phyloP scores from a whole-genome alignment of 371 early-diverging fungal species.

The Mucor circinelloides region DNA sequence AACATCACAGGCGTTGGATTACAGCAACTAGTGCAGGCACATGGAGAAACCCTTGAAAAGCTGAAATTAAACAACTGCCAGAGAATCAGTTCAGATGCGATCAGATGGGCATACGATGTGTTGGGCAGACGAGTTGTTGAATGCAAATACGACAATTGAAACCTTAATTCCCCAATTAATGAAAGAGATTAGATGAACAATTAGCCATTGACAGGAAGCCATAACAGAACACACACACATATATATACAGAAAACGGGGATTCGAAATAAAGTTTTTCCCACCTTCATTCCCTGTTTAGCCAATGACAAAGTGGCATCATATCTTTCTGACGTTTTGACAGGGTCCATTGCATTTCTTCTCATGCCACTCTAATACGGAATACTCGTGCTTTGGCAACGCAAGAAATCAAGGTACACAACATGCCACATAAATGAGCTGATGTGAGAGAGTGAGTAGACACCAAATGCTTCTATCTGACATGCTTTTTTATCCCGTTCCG shows the following conservation, averaged over 20 bases:
- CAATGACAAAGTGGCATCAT: neutral
- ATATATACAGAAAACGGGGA: neutral
- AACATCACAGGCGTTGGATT: conserved; percentile 36
- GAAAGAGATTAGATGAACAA: neutral
- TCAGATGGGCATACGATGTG: conserved; percentile 21
- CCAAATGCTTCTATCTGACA: neutral
- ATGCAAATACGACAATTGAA: conserved; percentile 9
- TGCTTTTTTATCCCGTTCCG: conserved; percentile 6
- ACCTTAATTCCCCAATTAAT: neutral
- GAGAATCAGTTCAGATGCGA: conserved; percentile 25
- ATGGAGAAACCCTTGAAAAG: conserved; percentile 9
- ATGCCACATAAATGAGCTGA: neutral
- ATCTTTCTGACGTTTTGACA: neutral
- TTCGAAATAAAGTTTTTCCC: neutral
- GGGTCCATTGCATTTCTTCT: neutral
- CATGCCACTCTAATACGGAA: neutral
- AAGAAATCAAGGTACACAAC: neutral
- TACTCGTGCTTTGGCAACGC: neutral
- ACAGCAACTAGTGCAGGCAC: conserved; percentile 18
- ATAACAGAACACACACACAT: neutral
- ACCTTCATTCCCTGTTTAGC: neutral
- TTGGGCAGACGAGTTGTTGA: conserved; percentile 20
- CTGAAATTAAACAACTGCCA: conserved; percentile 27
- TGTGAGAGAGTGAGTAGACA: neutral
- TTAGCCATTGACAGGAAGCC: neutral